Evolutionary conservation across 345 rosid genomes (phyloP), one percentile per base, ranked within the genome.

Genomic region (Luvunga scandens): DNA sequence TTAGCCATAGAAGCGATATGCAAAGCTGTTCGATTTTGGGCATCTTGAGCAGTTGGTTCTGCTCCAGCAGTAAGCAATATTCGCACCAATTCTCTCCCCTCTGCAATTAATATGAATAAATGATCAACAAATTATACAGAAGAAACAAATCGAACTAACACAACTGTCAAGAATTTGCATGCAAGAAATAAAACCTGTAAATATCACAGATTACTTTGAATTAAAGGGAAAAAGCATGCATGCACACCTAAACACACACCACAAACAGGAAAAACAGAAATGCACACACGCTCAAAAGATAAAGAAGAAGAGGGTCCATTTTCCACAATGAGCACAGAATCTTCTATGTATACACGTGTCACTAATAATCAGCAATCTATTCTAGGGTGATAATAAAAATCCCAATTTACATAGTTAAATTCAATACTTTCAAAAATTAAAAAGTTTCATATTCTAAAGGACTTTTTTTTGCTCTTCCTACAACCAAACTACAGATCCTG

Each of bases 1-100:
- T 96, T 92, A 71, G 92, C 93, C 97, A 90, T 88, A 14, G 97
- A 92, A 85, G 99, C 98, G 68, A 90, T 87, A 86, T 96, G 99
- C 87, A 96, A 82, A 25, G 91, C 98, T 76, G 99, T 96, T 84
- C 92, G 91, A 80, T 94, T 89, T 84, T 89, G 92, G 70, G 90
- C 25, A 89, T 96, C 99, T 85, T 91, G 97, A 67, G 94, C 91
- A 71, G 91, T 90, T 74, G 93, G 92, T 85, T 92, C 94, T 42
- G 99, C 99, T 71, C 98, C 99, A 81, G 97, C 97, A 75, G 90
- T 90, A 76, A 96, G 95, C 88, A 96, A 81, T 79, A 91, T 71
- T 71, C 87, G 89, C 83, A 92, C 99, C 83, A 94, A 81, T 76
- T 94, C 89, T 85, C 98, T 94, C 56, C 99, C 97, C 89, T 96